Evolutionary conservation across 2,329 filamentous ascomycete species (phyloP).

Genomic region (Pseudogymnoascus sp.): DNA sequence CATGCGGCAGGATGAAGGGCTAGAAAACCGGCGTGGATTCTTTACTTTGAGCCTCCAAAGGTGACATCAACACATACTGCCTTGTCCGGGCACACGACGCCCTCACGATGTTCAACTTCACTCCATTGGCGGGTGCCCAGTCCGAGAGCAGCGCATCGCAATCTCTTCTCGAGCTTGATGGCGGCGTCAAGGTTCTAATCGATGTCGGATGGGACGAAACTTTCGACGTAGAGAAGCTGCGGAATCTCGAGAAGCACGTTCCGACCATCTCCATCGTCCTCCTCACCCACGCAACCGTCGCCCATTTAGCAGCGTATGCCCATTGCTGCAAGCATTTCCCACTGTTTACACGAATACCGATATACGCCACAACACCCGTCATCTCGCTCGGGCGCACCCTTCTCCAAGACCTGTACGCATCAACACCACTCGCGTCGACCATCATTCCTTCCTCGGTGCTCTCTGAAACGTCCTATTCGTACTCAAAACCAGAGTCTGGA

Average conservation of each 20-base stretch:
- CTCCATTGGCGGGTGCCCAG: conserved; percentile 82
- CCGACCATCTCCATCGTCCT: conserved; percentile 89
- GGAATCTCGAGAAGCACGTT: conserved; percentile 87
- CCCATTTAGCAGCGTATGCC: conserved; percentile 86
- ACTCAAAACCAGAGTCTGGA: conserved; percentile 41
- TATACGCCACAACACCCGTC: conserved; percentile 90
- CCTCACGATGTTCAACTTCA: conserved; percentile 84
- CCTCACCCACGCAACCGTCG: conserved; percentile 84
- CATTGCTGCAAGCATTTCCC: conserved; percentile 97
- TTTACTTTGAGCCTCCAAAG: background rate
- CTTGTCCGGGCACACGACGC: background rate
- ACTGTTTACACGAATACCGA: conserved; percentile 80
- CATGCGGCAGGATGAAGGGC: conserved; percentile 3
- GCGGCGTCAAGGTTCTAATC: conserved; percentile 88
- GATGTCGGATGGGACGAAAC: conserved; percentile 94
- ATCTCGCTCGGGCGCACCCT: conserved; percentile 87
- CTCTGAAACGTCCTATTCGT: conserved; percentile 52
- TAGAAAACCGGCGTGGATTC: conserved; percentile 1
- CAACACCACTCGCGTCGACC: conserved; percentile 77
- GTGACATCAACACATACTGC: background rate
- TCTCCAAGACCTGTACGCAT: conserved; percentile 85
- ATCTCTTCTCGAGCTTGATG: conserved; percentile 93
- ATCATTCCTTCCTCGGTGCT: conserved; percentile 68
- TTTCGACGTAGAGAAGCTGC: conserved; percentile 74
- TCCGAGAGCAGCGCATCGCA: conserved; percentile 81